Percentiles rank a stretch among this genome's conserved stretches.
Evolutionary conservation across 345 rosid species (phyloP).

Genomic region (Arabis hirsuta): DNA sequence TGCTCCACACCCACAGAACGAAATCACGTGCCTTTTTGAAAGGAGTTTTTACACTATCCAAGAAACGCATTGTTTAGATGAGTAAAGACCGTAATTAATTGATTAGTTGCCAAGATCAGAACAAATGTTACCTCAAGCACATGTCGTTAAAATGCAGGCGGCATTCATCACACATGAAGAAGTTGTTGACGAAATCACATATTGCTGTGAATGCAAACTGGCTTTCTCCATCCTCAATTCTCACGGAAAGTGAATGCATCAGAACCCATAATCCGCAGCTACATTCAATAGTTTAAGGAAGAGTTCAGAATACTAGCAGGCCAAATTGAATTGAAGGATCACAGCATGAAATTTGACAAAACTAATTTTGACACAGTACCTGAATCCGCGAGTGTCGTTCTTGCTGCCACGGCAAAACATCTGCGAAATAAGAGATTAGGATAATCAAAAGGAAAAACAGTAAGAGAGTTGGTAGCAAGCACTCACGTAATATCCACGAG

Average conservation of each 20-base stretch:
- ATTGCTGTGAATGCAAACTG: constrained; percentile 73
- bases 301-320: constrained; percentile 10
- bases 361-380: constrained; percentile 51
- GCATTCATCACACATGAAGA: constrained; percentile 94
- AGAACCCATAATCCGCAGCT: constrained; percentile 99
- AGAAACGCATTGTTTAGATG: constrained; percentile 27
- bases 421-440: constrained; percentile 54
- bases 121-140: constrained; percentile 73
- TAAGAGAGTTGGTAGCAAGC: constrained; percentile 11
- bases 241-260: constrained; percentile 91
- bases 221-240: constrained; percentile 85
- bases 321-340: neutral
- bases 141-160: constrained; percentile 82
- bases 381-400: constrained; percentile 94
- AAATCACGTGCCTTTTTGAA: constrained; percentile 76
- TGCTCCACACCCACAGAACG: constrained; percentile 88
- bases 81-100: neutral
- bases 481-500: constrained; percentile 94
- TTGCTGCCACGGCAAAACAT: constrained; percentile 99
- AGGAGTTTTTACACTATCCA: constrained; percentile 68
- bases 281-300: constrained; percentile 43
- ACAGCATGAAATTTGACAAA: neutral
- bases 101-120: neutral
- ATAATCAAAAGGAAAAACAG: constrained; percentile 27
- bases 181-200: constrained; percentile 86